Evolutionary conservation across 2,329 filamentous ascomycete genomes (phyloP).

Genomic region (Pezicula rhizophila): DNA sequence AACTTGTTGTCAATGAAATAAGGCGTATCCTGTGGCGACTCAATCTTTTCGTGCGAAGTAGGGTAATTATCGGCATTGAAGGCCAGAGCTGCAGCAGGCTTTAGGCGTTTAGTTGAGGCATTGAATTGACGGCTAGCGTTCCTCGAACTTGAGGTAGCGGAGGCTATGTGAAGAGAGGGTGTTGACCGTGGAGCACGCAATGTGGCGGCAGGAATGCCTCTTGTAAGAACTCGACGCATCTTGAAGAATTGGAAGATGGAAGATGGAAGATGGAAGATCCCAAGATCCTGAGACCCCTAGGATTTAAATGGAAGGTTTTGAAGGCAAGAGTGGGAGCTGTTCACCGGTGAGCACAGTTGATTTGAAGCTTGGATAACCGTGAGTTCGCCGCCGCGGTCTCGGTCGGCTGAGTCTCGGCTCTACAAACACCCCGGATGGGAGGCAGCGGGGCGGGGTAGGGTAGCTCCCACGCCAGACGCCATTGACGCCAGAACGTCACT

Average conservation of each 20-base stretch:
- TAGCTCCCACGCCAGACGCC: no score
- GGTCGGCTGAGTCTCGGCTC: no score
- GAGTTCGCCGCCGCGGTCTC: no score
- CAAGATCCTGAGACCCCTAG: no score
- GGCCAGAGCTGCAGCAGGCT: constrained; percentile 45
- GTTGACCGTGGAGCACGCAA: constrained; percentile 18
- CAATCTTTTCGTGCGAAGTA: constrained; percentile 65
- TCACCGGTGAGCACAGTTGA: no score
- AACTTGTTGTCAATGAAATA: constrained; percentile 83
- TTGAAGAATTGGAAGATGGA: constrained; percentile 2
- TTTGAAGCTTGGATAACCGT: no score
- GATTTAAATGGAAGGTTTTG: no score
- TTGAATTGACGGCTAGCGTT: constrained; percentile 47
- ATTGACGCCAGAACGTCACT: no score
- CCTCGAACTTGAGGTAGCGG: constrained; percentile 18
- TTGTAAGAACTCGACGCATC: constrained; percentile 26
- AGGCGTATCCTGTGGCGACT: constrained; percentile 62
- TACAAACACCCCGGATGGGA: no score
- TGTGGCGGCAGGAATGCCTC: constrained; percentile 21
- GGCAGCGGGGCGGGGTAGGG: no score
- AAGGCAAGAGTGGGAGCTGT: no score
- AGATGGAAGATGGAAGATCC: no score
- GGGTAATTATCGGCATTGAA: constrained; percentile 59
- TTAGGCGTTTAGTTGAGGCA: constrained; percentile 50
- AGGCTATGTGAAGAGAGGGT: constrained; percentile 22